Evolutionary conservation across 768 basidiomycete species (phyloP).

Genomic region (Kockovaella imperatae): DNA sequence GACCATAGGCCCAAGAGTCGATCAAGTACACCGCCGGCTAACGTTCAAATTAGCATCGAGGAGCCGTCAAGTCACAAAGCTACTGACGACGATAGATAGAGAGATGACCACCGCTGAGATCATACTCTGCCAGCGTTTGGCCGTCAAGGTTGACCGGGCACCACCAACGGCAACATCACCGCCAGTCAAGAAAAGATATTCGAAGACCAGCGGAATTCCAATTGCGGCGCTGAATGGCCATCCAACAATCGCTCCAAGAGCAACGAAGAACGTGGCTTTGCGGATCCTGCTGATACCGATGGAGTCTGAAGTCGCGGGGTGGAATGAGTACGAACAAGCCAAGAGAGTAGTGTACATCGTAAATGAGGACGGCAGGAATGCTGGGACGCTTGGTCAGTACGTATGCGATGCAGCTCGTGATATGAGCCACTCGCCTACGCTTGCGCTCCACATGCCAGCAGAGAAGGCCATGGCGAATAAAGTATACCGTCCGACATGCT

Average conservation of each 20-base stretch:
- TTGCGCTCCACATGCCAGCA: slow-evolving; percentile 91
- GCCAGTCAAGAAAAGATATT: slow-evolving; percentile 74
- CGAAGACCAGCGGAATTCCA: slow-evolving; percentile 78
- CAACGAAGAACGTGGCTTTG: slow-evolving; percentile 62
- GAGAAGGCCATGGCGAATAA: slow-evolving; percentile 77
- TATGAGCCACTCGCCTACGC: slow-evolving; percentile 55
- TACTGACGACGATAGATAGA: slow-evolving; percentile 6
- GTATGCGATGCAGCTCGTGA: background rate
- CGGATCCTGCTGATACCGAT: slow-evolving; percentile 55
- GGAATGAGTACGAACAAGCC: slow-evolving; percentile 58
- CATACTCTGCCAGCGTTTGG: slow-evolving; percentile 26
- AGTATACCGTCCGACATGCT: slow-evolving; percentile 84
- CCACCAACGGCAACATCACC: slow-evolving; percentile 49
- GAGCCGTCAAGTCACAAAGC: slow-evolving; percentile 15
- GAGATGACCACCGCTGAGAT: slow-evolving; percentile 11
- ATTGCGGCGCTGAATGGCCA: slow-evolving; percentile 95
- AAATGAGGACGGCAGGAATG: slow-evolving; percentile 91
- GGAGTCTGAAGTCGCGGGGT: slow-evolving; percentile 47
- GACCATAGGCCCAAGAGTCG: slow-evolving; percentile 82
- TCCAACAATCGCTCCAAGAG: slow-evolving; percentile 75
- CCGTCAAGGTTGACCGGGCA: slow-evolving; percentile 19
- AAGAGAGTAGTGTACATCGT: slow-evolving; percentile 81
- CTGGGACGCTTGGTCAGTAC: slow-evolving; percentile 46
- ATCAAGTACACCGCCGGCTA: slow-evolving; percentile 76
- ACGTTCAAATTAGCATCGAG: slow-evolving; percentile 47